phyloP scores from a whole-genome alignment of 306 rosid genomes.

The Quercus suber region DNA sequence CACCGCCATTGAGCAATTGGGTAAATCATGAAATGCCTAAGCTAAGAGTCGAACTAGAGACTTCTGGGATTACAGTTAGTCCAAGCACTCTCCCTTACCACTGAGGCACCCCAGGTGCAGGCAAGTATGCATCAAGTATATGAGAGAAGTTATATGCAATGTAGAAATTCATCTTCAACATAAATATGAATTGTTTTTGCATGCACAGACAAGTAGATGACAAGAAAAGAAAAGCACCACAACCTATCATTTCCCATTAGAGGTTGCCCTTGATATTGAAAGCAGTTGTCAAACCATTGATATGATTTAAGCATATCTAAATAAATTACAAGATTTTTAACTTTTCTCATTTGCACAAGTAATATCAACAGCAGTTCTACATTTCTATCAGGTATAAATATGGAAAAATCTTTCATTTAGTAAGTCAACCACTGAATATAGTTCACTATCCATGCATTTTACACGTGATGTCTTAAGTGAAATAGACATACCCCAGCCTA shows the following conservation, averaged over 20 bases:
- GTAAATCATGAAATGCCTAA: no score
- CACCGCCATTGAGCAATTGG: no score
- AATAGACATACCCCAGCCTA: not conserved
- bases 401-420: no score
- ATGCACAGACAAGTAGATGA: not conserved
- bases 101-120: no score
- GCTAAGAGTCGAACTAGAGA: no score
- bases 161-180: not conserved
- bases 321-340: not conserved
- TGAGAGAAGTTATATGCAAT: not conserved
- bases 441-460: not conserved
- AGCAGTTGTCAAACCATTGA: not conserved
- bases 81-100: no score
- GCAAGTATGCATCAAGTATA: not conserved
- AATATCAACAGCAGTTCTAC: not conserved
- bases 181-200: not conserved
- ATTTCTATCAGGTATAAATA: not conserved
- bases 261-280: not conserved
- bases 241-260: slow-evolving; percentile 2
- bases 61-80: no score
- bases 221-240: slow-evolving; percentile 8
- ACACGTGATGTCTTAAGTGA: not conserved
- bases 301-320: not conserved
- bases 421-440: not conserved
- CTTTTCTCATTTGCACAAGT: slow-evolving; percentile 1